phyloP scores from a whole-genome alignment of 805 yeast species.

The Candida silvatica region DNA sequence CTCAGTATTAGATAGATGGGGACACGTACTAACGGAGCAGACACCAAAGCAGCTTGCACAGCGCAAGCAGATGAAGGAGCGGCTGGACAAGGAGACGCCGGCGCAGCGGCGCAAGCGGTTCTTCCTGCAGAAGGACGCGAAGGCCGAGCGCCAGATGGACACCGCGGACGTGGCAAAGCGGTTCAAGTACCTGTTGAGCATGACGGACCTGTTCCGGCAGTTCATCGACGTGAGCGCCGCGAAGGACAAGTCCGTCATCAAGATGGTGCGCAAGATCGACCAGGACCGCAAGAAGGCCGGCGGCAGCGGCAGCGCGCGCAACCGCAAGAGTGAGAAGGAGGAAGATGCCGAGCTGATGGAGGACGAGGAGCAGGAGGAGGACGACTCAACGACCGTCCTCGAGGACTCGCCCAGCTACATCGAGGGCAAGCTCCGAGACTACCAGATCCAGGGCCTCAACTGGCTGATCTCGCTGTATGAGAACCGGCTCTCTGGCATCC shows the following conservation, averaged over 20 bases:
- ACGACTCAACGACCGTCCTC: slow-evolving; percentile 57
- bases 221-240: slow-evolving; percentile 77
- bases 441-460: slow-evolving; percentile 90
- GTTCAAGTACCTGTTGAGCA: slow-evolving; percentile 69
- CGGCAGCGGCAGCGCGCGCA: slow-evolving; percentile 30
- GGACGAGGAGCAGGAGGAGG: slow-evolving; percentile 64
- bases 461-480: slow-evolving; percentile 90
- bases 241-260: slow-evolving; percentile 65
- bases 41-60: slow-evolving; percentile 5
- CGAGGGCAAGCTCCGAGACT: slow-evolving; percentile 75
- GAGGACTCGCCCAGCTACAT: slow-evolving; percentile 80
- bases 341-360: slow-evolving; percentile 88
- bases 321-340: slow-evolving; percentile 88
- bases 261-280: slow-evolving; percentile 49
- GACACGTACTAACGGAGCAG: background rate
- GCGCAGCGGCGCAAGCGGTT: slow-evolving; percentile 38
- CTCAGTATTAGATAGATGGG: no score
- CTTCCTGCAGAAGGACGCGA: slow-evolving; percentile 45
- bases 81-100: slow-evolving; percentile 16
- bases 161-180: slow-evolving; percentile 68
- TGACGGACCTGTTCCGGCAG: slow-evolving; percentile 82
- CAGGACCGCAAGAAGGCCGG: slow-evolving; percentile 26
- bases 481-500: slow-evolving; percentile 80
- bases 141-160: slow-evolving; percentile 43
- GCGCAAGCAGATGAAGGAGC: slow-evolving; percentile 1